A percentile compares a stretch with the other conserved stretches of the same genome.
Evolutionary conservation across 495 filamentous ascomycete species (phyloP).

Genomic region (Daldinia bambusicola): DNA sequence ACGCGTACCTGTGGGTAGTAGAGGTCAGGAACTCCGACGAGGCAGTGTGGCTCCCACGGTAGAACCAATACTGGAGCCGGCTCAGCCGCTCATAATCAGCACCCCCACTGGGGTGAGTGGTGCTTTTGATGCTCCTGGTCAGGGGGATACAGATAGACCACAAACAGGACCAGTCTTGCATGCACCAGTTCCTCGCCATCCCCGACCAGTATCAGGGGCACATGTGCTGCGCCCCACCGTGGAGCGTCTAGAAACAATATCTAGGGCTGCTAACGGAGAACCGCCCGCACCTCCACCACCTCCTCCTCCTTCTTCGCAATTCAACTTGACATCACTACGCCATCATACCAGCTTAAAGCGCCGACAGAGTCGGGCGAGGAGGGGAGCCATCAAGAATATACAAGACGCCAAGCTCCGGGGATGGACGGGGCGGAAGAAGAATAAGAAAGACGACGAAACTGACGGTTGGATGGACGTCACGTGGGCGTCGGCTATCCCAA

Average conservation of each 20-base stretch:
- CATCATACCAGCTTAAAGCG: conserved; percentile 51
- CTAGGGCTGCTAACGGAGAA: conserved; percentile 48
- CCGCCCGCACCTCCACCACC: conserved; percentile 21
- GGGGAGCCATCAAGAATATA: conserved; percentile 65
- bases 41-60: conserved; percentile 36
- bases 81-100: conserved; percentile 61
- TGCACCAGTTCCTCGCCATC: conserved; percentile 56
- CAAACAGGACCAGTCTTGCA: conserved; percentile 52
- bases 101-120: conserved; percentile 58
- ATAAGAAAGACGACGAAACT: conserved; percentile 49
- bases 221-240: conserved; percentile 58
- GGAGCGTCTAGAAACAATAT: conserved; percentile 61
- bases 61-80: conserved; percentile 43
- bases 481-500: conserved; percentile 29
- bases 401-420: conserved; percentile 64
- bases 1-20: conserved; percentile 45
- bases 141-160: conserved; percentile 39
- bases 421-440: conserved; percentile 60
- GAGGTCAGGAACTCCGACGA: conserved; percentile 30
- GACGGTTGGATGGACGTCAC: conserved; percentile 63
- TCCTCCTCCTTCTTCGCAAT: conserved; percentile 43
- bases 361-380: conserved; percentile 62
- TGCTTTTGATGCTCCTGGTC: conserved; percentile 53
- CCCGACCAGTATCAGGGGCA: conserved; percentile 50
- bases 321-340: conserved; percentile 46